Percentiles rank a stretch among this genome's conserved stretches.
These are phyloP conservation scores for Dioscorea zingiberensis DNA, from an alignment of 106 monocot species.

Conservation along the genomic window DNA sequence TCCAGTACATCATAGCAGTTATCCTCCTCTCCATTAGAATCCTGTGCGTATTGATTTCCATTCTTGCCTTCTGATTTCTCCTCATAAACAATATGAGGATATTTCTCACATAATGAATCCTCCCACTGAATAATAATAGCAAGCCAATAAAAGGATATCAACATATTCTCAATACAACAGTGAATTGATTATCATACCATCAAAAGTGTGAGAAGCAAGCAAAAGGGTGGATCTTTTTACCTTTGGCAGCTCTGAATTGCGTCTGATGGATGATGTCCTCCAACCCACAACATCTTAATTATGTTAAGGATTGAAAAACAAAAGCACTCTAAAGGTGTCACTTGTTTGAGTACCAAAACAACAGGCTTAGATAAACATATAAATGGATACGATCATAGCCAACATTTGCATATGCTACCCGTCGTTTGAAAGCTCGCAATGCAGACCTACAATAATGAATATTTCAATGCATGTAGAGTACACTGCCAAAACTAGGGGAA, in stretches of 20 bases:
- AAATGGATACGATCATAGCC: constrained; percentile 89
- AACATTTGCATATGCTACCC: constrained; percentile 88
- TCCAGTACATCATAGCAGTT: constrained; percentile 45
- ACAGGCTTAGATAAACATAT: not conserved
- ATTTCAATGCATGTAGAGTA: not conserved
- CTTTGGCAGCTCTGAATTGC: constrained; percentile 80
- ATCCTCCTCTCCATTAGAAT: constrained; percentile 7
- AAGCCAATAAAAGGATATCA: too few relatives aligned
- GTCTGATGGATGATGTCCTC: constrained; percentile 98
- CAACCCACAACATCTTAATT: constrained; percentile 96
- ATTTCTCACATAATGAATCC: constrained; percentile 45
- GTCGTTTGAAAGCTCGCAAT: constrained; percentile 60
- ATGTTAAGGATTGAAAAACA: constrained; percentile 27
- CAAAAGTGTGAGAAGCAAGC: not conserved
- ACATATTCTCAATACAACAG: too few relatives aligned
- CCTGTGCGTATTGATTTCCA: constrained; percentile 8
- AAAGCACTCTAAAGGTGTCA: not conserved
- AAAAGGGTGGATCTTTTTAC: constrained; percentile 35
- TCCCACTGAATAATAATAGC: constrained; percentile 45
- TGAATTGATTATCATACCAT: too few relatives aligned
- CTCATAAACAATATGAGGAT: constrained; percentile 83
- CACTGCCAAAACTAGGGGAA: constrained; percentile 2
- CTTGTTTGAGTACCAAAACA: not conserved
- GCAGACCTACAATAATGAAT: constrained; percentile 57
- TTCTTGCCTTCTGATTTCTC: constrained; percentile 44